Conservation (phyloP, 176 grass and related monocot species). For the Bothriochloa decipiens region DNA sequence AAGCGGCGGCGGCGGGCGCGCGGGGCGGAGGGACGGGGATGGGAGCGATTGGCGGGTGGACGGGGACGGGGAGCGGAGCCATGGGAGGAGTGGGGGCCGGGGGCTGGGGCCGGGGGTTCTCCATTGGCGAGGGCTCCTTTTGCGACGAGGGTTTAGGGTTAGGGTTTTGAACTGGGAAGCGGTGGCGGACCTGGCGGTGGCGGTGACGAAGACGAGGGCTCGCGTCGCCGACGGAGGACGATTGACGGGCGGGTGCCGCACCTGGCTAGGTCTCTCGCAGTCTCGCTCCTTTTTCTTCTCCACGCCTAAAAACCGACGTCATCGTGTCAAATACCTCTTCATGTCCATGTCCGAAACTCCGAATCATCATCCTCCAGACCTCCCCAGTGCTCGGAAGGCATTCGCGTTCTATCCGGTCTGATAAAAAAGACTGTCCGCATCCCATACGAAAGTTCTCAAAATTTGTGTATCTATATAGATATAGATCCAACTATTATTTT, state of each 20-base stretch:
- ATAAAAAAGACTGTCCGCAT: too few species aligned
- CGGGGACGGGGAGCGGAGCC: constrained; percentile 44
- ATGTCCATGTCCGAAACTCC: too few species aligned
- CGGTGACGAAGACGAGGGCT: neutral
- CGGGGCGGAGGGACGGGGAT: constrained; percentile 57
- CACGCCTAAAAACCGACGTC: too few species aligned
- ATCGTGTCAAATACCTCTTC: too few species aligned
- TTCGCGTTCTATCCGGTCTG: too few species aligned
- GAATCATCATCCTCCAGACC: too few species aligned
- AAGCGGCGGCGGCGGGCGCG: constrained; percentile 1
- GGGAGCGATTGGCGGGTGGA: constrained; percentile 62
- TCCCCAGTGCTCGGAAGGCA: too few species aligned
- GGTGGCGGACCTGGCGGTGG: neutral
- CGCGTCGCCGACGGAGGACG: neutral
- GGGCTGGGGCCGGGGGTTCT: constrained; percentile 50
- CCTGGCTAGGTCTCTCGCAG: neutral
- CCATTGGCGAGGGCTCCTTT: constrained; percentile 32
- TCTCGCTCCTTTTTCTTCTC: too few species aligned
- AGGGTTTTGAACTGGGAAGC: constrained; percentile 43
- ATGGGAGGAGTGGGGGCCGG: constrained; percentile 20
- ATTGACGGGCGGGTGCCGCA: neutral
- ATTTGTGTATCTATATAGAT: too few species aligned
- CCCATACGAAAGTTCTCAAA: too few species aligned
- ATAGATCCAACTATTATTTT: too few species aligned
- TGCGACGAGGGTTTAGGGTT: constrained; percentile 10